Evolutionary conservation across 1,284 basidiomycete genomes (phyloP), one percentile per base, ranked within the genome.

Genomic region (Phenoliferia sp.): DNA sequence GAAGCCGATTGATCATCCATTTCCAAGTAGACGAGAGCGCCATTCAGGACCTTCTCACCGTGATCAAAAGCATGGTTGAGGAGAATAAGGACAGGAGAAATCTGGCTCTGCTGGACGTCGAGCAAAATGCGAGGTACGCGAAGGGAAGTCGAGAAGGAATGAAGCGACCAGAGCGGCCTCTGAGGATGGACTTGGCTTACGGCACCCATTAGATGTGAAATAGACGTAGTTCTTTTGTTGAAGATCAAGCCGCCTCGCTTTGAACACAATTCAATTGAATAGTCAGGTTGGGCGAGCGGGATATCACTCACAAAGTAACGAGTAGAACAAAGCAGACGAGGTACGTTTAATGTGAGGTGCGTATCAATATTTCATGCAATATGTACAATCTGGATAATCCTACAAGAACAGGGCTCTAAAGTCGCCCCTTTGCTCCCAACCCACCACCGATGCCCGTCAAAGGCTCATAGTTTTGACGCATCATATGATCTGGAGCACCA

Each of bases 21-120:
- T 87, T 94, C 69, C 94, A 98, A 79, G 92, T 89, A 1, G 84
- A 86, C 4, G 84, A 88, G n/a, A 77, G 85, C 64, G 90, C 92
- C 0, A 77, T 84, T 29, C 79, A 82, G 35, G 83, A 84, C 60
- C 75, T 85, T n/a, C 75, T 84, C 59, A 71, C 65, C n/a, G 65
- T 79, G 19, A 77, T 82, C 26, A 61, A 59, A 55, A 74, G 75
- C 54, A 74, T 81, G 75, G 77, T 77, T 71, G 69, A 72, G 22
- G 75, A 78, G 68, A 59, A 31, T 26, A 59, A 74, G 66, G 70
- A 71, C 59, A 26, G 50, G 55, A 44, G 62, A 33, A 58, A 62
- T 62, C 33, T 54, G 34, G 62, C 66, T 34, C 68, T 68, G 39
- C 50, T 55, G 56, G 69, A 68, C 44, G 52, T 39, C 44, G 68